phyloP scores from a whole-genome alignment of 495 filamentous ascomycete species.

The Annulohypoxylon moriforme region DNA sequence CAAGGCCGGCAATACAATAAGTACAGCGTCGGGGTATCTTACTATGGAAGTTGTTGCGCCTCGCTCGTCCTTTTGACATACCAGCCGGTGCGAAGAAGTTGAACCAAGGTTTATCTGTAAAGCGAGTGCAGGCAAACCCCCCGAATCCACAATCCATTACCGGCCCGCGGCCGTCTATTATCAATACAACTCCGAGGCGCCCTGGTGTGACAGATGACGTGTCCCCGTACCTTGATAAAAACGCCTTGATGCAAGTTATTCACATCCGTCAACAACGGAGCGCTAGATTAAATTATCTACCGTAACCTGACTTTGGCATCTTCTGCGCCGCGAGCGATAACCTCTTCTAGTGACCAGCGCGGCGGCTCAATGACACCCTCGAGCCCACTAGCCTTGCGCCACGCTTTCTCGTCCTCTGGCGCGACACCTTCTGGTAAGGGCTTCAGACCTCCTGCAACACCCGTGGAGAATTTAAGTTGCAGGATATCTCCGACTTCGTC shows the following conservation, averaged over 20 bases:
- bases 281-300: constrained; percentile 46
- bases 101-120: constrained; percentile 45
- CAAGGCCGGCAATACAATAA: constrained; percentile 37
- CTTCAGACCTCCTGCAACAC: constrained; percentile 86
- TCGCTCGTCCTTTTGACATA: constrained; percentile 39
- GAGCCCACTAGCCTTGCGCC: constrained; percentile 67
- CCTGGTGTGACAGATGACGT: constrained; percentile 43
- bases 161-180: constrained; percentile 37
- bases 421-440: constrained; percentile 75
- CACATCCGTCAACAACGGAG: constrained; percentile 23
- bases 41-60: constrained; percentile 37
- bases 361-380: constrained; percentile 70
- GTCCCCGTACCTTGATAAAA: constrained; percentile 40
- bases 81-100: constrained; percentile 45
- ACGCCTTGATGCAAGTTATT: constrained; percentile 42
- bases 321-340: constrained; percentile 79
- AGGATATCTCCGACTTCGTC: constrained; percentile 92
- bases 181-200: constrained; percentile 46
- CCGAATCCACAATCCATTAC: constrained; percentile 34
- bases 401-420: constrained; percentile 77
- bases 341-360: constrained; percentile 83
- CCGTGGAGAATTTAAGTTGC: constrained; percentile 95
- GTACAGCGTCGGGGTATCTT: constrained; percentile 44
- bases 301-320: constrained; percentile 80
- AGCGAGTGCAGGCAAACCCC: constrained; percentile 46